phyloP scores from a whole-genome alignment of 148 eudicot genomes.

The Fagopyrum homotropicum region DNA sequence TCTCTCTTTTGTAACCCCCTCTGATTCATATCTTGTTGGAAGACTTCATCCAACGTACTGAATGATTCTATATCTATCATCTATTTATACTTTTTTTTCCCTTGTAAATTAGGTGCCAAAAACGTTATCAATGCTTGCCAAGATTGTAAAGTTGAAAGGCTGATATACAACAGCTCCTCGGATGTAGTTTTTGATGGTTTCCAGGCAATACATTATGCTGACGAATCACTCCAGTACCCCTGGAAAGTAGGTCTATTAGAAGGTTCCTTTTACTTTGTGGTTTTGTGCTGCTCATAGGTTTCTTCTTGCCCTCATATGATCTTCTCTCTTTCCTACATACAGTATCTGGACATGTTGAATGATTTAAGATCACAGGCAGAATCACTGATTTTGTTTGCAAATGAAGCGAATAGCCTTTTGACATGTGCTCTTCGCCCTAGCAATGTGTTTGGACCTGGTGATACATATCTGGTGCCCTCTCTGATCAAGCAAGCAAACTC shows the following conservation, averaged over 20 bases:
- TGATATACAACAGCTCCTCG: constrained; percentile 75
- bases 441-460: constrained; percentile 94
- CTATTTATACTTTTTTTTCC: not conserved
- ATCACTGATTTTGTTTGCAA: constrained; percentile 64
- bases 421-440: constrained; percentile 90
- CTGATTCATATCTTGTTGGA: not conserved
- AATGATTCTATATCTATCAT: too few relatives aligned
- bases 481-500: constrained; percentile 65
- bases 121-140: constrained; percentile 77
- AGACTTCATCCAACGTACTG: not conserved
- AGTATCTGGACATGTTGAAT: constrained; percentile 55
- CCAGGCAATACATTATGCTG: constrained; percentile 50
- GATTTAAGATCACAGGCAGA: constrained; percentile 92
- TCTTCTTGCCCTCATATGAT: constrained; percentile 16
- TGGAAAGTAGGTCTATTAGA: constrained; percentile 41
- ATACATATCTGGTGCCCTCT: constrained; percentile 46
- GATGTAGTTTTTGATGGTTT: constrained; percentile 68
- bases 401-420: constrained; percentile 54
- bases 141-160: constrained; percentile 63
- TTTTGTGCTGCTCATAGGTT: not conserved
- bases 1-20: not conserved
- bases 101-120: constrained; percentile 50
- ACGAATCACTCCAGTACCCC: constrained; percentile 67
- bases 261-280: not conserved
- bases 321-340: constrained; percentile 23